These are phyloP conservation scores for Globisporangium paddicum DNA, from an alignment of 352 stramenopile species.

Conservation along the genomic window DNA sequence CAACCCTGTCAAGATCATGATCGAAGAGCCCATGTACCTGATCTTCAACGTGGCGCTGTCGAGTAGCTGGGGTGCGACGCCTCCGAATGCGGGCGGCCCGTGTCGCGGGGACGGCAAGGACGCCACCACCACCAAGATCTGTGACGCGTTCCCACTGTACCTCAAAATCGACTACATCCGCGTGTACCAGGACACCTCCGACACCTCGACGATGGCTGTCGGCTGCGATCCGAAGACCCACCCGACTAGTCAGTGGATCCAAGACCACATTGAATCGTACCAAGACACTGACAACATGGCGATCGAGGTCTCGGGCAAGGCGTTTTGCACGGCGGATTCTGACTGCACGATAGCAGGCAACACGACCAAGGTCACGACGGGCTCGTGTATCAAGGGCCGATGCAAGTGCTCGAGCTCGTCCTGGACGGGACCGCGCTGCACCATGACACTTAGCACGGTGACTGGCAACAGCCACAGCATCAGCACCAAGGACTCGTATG, in stretches of 20 bases:
- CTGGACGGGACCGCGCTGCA: conserved; percentile 34
- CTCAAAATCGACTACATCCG: conserved; percentile 85
- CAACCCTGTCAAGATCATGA: conserved; percentile 59
- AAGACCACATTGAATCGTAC: conserved; percentile 27
- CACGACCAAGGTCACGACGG: conserved; percentile 21
- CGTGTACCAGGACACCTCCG: conserved; percentile 63
- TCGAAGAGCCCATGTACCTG: conserved; percentile 46
- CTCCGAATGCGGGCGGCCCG: conserved; percentile 26
- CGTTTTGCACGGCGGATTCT: conserved; percentile 19
- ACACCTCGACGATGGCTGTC: conserved; percentile 14
- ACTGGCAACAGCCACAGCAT: background rate
- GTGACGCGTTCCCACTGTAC: conserved; percentile 39
- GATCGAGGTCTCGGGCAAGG: conserved; percentile 19
- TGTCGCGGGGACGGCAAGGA: conserved; percentile 24
- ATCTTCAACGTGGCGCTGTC: conserved; percentile 57
- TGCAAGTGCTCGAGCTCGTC: conserved; percentile 23
- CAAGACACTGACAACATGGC: conserved; percentile 20
- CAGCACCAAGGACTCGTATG: background rate
- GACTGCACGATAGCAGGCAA: conserved; percentile 30
- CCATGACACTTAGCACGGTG: conserved; percentile 5
- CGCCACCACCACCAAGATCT: conserved; percentile 28
- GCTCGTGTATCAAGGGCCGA: conserved; percentile 23
- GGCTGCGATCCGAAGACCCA: conserved; percentile 30
- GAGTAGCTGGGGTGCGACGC: conserved; percentile 25
- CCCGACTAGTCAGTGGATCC: conserved; percentile 31